Conservation (phyloP, 1,139 yeast genomes). For the Wickerhamomyces sp. region DNA sequence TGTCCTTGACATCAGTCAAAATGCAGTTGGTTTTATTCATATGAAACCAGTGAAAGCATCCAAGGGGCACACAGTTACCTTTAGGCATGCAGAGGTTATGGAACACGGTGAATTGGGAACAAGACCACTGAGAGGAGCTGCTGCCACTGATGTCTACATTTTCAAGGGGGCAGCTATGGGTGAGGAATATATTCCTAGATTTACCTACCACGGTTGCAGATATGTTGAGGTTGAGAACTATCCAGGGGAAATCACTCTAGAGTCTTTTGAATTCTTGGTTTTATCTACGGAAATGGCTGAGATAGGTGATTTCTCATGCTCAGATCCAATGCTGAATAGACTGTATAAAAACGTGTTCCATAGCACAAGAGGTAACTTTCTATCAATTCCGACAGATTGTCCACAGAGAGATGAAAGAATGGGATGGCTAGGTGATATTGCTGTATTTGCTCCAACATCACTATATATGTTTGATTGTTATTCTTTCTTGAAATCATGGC, state of each 20-base stretch:
- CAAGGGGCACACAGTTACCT: slow-evolving; percentile 6
- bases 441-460: slow-evolving; percentile 15
- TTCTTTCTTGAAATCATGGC: slow-evolving; percentile 15
- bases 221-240: slow-evolving; percentile 12
- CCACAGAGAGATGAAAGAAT: slow-evolving; percentile 19
- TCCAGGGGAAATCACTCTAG: slow-evolving; percentile 10
- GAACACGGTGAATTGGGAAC: slow-evolving; percentile 12
- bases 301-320: slow-evolving; percentile 10
- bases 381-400: slow-evolving; percentile 14
- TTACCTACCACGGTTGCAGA: slow-evolving; percentile 16
- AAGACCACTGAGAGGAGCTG: slow-evolving; percentile 12
- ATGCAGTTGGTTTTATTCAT: slow-evolving; percentile 13
- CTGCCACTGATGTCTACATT: slow-evolving; percentile 7
- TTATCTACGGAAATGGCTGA: slow-evolving; percentile 8
- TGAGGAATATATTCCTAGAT: slow-evolving; percentile 14
- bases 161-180: slow-evolving; percentile 10
- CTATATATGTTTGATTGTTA: slow-evolving; percentile 14
- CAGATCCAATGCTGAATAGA: slow-evolving; percentile 10
- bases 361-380: slow-evolving; percentile 15
- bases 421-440: slow-evolving; percentile 19
- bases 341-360: slow-evolving; percentile 13
- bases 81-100: slow-evolving; percentile 14
- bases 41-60: slow-evolving; percentile 8
- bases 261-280: slow-evolving; percentile 6
- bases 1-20: slow-evolving; percentile 12